Percentiles rank a stretch among this genome's conserved stretches.
Conservation (phyloP, 2,329 filamentous ascomycete species). For the Trichoderma sp. region DNA sequence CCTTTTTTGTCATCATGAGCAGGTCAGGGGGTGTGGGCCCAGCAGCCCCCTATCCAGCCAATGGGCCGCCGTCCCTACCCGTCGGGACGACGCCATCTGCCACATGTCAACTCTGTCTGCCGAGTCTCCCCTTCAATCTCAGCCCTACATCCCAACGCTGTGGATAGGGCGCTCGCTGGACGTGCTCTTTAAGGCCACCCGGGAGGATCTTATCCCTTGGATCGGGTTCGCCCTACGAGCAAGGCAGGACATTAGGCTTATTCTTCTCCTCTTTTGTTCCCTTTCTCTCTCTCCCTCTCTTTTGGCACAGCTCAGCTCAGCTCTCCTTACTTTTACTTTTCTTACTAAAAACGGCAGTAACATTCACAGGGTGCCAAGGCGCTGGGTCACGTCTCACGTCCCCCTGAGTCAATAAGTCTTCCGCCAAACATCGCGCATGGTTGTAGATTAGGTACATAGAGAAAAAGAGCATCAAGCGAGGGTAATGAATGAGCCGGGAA, state of each 20-base stretch:
- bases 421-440: not conserved
- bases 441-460: not conserved
- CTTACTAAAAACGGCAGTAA: conserved; percentile 11
- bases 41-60: conserved; percentile 15
- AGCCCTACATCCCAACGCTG: conserved; percentile 29
- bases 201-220: conserved; percentile 18
- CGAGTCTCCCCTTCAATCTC: conserved; percentile 23
- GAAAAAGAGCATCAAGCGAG: not conserved
- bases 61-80: conserved; percentile 25
- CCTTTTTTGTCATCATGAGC: conserved; percentile 21
- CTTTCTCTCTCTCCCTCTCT: not conserved
- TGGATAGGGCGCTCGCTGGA: conserved; percentile 16
- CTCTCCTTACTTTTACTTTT: not conserved
- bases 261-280: not conserved
- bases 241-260: not conserved
- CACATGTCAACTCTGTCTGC: conserved; percentile 27
- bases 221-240: conserved; percentile 22
- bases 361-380: not conserved
- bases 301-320: conserved; percentile 6
- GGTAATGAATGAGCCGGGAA: not conserved
- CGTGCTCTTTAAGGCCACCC: not conserved
- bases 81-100: conserved; percentile 27
- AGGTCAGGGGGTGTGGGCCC: not conserved
- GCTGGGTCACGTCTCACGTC: not conserved
- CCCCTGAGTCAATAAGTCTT: conserved; percentile 7